Evolutionary conservation across 139 green algal species (phyloP).

Genomic region (Nannochloris sp.): DNA sequence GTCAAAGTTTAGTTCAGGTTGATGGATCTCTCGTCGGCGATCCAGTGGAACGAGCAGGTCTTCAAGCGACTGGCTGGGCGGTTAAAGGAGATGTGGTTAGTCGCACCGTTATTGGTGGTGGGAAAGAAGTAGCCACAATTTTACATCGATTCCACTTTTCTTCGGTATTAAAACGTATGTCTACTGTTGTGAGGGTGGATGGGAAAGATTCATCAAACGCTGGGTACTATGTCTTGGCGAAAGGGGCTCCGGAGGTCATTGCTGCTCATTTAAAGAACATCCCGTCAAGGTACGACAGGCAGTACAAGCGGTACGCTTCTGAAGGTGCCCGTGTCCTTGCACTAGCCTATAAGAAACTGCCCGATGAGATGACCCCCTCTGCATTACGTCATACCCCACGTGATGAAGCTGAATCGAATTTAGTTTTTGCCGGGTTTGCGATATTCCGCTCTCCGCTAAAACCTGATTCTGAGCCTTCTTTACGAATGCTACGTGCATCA

Average conservation of each 20-base stretch:
- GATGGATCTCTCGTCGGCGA: conserved; percentile 63
- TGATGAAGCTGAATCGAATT: conserved; percentile 47
- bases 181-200: conserved; percentile 52
- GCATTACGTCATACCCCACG: conserved; percentile 48
- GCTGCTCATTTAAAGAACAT: conserved; percentile 41
- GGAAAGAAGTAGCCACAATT: conserved; percentile 44
- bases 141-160: conserved; percentile 85
- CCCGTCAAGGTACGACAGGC: conserved; percentile 64
- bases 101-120: not conserved
- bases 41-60: conserved; percentile 74
- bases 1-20: conserved; percentile 81
- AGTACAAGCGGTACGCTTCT: conserved; percentile 79
- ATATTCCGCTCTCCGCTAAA: conserved; percentile 86
- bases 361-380: conserved; percentile 18
- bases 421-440: conserved; percentile 77
- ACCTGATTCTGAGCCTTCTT: conserved; percentile 66
- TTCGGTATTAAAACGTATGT: conserved; percentile 88
- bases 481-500: conserved; percentile 55
- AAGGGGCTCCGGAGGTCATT: conserved; percentile 86
- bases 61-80: conserved; percentile 35
- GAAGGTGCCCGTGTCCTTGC: conserved; percentile 88
- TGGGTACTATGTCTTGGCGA: conserved; percentile 52
- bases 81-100: conserved; percentile 8
- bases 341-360: conserved; percentile 67
- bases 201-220: not conserved